Evolutionary conservation across 192 early-diverging fungal genomes (phyloP).

Genomic region (Pilaira anomala): DNA sequence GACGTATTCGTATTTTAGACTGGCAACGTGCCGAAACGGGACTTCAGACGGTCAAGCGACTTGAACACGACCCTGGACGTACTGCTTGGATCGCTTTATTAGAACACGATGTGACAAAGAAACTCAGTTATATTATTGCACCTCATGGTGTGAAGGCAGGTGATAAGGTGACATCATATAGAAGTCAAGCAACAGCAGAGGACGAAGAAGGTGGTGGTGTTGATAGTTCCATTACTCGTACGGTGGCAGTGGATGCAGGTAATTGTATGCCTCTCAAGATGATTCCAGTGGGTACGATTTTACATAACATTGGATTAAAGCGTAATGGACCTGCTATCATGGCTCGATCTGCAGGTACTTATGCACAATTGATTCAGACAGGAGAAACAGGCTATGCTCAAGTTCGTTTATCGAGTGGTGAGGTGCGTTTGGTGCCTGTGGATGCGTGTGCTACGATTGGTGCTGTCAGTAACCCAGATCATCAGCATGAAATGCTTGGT

Average conservation of each 20-base stretch:
- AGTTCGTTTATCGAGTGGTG: slow-evolving; percentile 80
- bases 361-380: slow-evolving; percentile 80
- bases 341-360: slow-evolving; percentile 82
- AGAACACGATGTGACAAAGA: slow-evolving; percentile 69
- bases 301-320: slow-evolving; percentile 84
- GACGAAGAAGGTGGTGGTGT: neutral
- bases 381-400: slow-evolving; percentile 76
- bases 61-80: slow-evolving; percentile 94
- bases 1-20: slow-evolving; percentile 82
- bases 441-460: slow-evolving; percentile 90
- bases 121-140: slow-evolving; percentile 84
- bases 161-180: slow-evolving; percentile 37
- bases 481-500: slow-evolving; percentile 83
- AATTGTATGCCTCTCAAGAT: slow-evolving; percentile 87
- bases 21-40: slow-evolving; percentile 76
- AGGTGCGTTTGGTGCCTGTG: slow-evolving; percentile 81
- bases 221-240: slow-evolving; percentile 34
- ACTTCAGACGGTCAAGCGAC: slow-evolving; percentile 76
- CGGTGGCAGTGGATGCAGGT: slow-evolving; percentile 66
- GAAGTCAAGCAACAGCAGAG: neutral
- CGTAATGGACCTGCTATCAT: slow-evolving; percentile 74
- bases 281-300: slow-evolving; percentile 88
- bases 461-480: slow-evolving; percentile 82
- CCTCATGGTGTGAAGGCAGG: slow-evolving; percentile 74
- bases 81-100: slow-evolving; percentile 85